phyloP scores from a whole-genome alignment of 2,329 filamentous ascomycete genomes.

The Colletotrichum lindemuthianum region DNA sequence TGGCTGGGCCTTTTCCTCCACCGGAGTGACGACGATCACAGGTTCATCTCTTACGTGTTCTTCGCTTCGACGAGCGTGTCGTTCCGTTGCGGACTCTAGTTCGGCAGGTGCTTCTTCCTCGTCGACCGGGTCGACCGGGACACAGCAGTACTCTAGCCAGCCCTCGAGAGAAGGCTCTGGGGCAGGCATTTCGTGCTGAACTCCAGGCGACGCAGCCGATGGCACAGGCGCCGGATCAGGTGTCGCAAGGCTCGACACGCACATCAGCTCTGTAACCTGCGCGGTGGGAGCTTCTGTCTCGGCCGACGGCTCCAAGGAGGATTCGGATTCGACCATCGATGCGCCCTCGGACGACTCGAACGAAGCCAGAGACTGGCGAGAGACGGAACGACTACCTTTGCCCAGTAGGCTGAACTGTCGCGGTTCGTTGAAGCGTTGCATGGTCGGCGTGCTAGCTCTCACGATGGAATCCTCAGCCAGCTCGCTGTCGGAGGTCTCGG shows the following conservation, averaged over 20 bases:
- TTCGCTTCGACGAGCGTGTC: not conserved
- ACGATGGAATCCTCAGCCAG: slow-evolving; percentile 20
- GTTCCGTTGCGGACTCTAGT: slow-evolving; percentile 5
- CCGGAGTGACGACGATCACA: slow-evolving; percentile 7
- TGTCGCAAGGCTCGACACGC: not conserved
- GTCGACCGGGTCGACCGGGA: slow-evolving; percentile 27
- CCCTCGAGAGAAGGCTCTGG: slow-evolving; percentile 27
- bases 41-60: not conserved
- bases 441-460: slow-evolving; percentile 29
- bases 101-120: slow-evolving; percentile 22
- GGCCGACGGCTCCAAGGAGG: not conserved
- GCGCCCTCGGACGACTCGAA: slow-evolving; percentile 19
- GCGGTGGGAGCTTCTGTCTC: not conserved
- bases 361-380: slow-evolving; percentile 27
- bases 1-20: not conserved
- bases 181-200: slow-evolving; percentile 1
- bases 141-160: slow-evolving; percentile 37
- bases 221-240: not conserved
- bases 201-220: not conserved
- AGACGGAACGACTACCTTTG: slow-evolving; percentile 28
- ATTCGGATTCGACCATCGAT: slow-evolving; percentile 16
- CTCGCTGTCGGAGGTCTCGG: slow-evolving; percentile 33
- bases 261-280: not conserved
- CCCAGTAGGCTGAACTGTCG: slow-evolving; percentile 30
- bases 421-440: slow-evolving; percentile 31